Evolutionary conservation across 1,139 yeast genomes (phyloP).

Genomic region (Yamadazyma dushanensis): DNA sequence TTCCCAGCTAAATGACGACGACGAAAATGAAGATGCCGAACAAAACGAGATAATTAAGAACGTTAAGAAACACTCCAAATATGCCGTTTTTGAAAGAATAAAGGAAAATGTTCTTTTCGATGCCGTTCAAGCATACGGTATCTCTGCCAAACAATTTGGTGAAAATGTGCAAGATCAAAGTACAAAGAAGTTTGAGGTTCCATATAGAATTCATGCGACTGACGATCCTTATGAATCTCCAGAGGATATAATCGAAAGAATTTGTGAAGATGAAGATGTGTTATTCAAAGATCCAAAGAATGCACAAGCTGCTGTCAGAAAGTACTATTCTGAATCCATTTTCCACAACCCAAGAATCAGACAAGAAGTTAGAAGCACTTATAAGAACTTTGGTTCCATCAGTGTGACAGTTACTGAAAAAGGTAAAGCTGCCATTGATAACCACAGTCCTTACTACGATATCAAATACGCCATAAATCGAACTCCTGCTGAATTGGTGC

Average conservation of each 20-base stretch:
- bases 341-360: constrained; percentile 82
- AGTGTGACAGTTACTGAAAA: constrained; percentile 82
- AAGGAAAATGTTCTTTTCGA: constrained; percentile 65
- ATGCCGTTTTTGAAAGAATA: constrained; percentile 73
- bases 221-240: constrained; percentile 75
- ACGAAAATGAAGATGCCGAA: constrained; percentile 14
- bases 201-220: constrained; percentile 69
- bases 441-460: constrained; percentile 79
- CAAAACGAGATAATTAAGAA: constrained; percentile 11
- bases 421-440: constrained; percentile 80
- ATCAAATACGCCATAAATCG: constrained; percentile 89
- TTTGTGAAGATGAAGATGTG: constrained; percentile 54
- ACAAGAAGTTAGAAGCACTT: constrained; percentile 69
- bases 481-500: constrained; percentile 69
- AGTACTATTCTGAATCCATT: constrained; percentile 75
- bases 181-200: constrained; percentile 42
- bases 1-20: constrained; percentile 9
- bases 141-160: constrained; percentile 76
- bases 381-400: constrained; percentile 65
- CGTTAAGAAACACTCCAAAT: constrained; percentile 68
- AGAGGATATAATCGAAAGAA: constrained; percentile 56
- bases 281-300: constrained; percentile 59
- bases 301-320: constrained; percentile 74
- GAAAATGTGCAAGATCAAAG: constrained; percentile 74
- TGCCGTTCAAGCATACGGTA: constrained; percentile 73